Evolutionary conservation across 2,329 filamentous ascomycete genomes (phyloP).

Genomic region (Colletotrichum kahawae): DNA sequence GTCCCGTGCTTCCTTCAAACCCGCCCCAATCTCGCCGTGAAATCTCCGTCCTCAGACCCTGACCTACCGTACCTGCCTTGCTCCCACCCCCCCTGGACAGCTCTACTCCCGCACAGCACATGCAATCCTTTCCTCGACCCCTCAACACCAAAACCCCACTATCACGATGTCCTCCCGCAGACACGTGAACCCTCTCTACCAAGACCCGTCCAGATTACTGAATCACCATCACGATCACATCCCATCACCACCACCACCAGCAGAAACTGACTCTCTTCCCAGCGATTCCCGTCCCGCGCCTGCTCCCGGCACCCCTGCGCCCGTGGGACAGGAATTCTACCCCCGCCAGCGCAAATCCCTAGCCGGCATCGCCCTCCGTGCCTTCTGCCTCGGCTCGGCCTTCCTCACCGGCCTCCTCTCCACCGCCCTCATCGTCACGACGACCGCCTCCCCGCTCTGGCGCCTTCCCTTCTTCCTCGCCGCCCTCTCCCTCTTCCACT

Average conservation of each 20-base stretch:
- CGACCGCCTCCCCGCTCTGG: slow-evolving; percentile 57
- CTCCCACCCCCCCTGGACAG: not conserved
- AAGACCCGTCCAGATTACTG: not conserved
- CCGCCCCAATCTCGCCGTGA: not conserved
- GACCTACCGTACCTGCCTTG: not conserved
- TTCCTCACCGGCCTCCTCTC: slow-evolving; percentile 41
- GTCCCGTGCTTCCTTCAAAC: not conserved
- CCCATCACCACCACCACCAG: not conserved
- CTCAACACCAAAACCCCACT: slow-evolving; percentile 15
- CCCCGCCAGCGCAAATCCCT: slow-evolving; percentile 60
- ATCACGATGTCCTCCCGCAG: not conserved
- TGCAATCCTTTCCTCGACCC: not conserved
- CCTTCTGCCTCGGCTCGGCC: slow-evolving; percentile 57
- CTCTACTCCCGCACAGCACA: not conserved
- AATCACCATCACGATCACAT: not conserved
- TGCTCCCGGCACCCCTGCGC: slow-evolving; percentile 24
- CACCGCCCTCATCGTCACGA: slow-evolving; percentile 35
- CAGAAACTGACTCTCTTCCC: slow-evolving; percentile 23
- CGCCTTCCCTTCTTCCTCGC: slow-evolving; percentile 70
- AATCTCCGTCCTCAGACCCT: not conserved
- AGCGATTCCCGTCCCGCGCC: slow-evolving; percentile 20
- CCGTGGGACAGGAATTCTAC: slow-evolving; percentile 37
- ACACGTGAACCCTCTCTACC: slow-evolving; percentile 4
- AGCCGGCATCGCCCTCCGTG: slow-evolving; percentile 62
- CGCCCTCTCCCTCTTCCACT: slow-evolving; percentile 83